Evolutionary conservation across 169 alveolate genomes (phyloP).

Genomic region (Perkinsus marinus): DNA sequence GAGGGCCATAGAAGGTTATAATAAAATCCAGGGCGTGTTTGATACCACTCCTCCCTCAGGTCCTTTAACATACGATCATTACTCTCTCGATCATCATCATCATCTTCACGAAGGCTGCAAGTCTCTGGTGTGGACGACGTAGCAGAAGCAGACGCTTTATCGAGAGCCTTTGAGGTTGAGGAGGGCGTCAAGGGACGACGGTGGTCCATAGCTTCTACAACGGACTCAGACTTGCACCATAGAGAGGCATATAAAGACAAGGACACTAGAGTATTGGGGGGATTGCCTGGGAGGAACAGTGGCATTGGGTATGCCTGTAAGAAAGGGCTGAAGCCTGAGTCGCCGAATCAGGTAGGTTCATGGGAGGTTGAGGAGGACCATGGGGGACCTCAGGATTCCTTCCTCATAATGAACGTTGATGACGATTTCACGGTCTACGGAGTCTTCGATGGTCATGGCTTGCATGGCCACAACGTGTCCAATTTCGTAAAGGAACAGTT

Average conservation of each 20-base stretch:
- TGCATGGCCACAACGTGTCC: slow-evolving; percentile 61
- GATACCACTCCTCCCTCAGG: not conserved
- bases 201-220: not conserved
- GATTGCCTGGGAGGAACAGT: slow-evolving; percentile 1
- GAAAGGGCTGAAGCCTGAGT: slow-evolving; percentile 57
- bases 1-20: not conserved
- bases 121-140: too few relatives aligned
- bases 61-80: too few relatives aligned
- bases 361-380: slow-evolving; percentile 13
- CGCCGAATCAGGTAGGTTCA: slow-evolving; percentile 46
- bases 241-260: not conserved
- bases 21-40: not conserved
- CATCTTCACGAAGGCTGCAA: too few relatives aligned
- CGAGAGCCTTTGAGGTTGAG: not conserved
- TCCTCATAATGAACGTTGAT: not conserved
- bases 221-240: not conserved
- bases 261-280: not conserved
- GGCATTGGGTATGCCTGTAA: slow-evolving; percentile 55
- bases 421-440: slow-evolving; percentile 27
- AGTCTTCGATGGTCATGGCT: slow-evolving; percentile 67
- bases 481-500: slow-evolving; percentile 50
- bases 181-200: not conserved
- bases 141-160: not conserved
- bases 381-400: slow-evolving; percentile 6
- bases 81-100: too few relatives aligned